Evolutionary conservation across 164 flowering plant species (phyloP), one percentile per base, ranked within the genome.

Genomic region (Amborella trichopoda): DNA sequence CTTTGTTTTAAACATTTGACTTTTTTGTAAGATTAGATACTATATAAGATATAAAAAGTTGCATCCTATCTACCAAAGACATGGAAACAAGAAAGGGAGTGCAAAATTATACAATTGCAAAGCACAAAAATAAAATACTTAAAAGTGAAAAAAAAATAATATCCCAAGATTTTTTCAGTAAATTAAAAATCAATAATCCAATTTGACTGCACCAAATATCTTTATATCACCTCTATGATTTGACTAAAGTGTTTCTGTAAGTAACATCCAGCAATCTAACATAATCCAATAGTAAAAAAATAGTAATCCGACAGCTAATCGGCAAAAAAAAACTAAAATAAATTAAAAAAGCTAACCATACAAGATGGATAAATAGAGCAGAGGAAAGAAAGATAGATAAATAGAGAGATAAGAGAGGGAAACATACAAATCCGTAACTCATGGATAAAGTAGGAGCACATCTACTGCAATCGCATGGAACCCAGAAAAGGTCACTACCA

Each of bases 401-500:
- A 19, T 16, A 39, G 28, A 30, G 36, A 47, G 8, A 25, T 22
- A 3, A 21, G 33, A 16, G 14, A 49, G 44, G 25, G 23, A 25
- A 48, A 58, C 71, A 26, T 66, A 75, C 83, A 41, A 19, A 5
- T 42, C 77, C 73, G 11, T 41, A 12, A 6, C 62, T n/a, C 10
- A 63, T 5, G 26, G 25, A 28, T 51, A 70, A 57, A 24, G 49
- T 48, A 9, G 37, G 61, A 0, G 65, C 58, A 49, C 95, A 84
- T 18, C 57, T 61, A 25, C 21, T 49, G 50, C 96, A 91, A 26
- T 82, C 78, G 36, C 99, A 91, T 0, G 99, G 94, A 38, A 87
- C 65, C 99, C 96, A 91, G 52, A 87, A 78, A 28, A 87, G 52
- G 44, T 84, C 76, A 38, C 96, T 91, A 17, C 94, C 99, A 0